phyloP scores from a whole-genome alignment of 2,329 filamentous ascomycete species.

The Aspergillus amoenus region DNA sequence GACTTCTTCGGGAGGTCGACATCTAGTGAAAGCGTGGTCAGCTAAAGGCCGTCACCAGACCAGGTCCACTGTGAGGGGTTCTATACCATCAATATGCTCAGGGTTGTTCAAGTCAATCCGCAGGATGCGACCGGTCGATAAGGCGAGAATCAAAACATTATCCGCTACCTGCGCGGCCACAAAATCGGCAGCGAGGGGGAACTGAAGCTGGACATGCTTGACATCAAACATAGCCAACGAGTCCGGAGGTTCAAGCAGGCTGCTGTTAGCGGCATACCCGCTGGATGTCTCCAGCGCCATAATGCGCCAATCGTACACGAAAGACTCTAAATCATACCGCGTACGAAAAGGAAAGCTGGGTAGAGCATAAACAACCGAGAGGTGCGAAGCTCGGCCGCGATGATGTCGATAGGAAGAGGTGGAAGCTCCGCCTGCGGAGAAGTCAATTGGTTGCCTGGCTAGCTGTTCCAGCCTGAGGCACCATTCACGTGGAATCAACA shows the following conservation, averaged over 20 bases:
- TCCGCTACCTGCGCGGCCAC: slow-evolving; percentile 96
- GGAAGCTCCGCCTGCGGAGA: slow-evolving; percentile 5
- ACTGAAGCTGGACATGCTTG: slow-evolving; percentile 87
- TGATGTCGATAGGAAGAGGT: neutral
- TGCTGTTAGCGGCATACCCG: slow-evolving; percentile 70
- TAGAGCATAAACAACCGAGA: slow-evolving; percentile 1
- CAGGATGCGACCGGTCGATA: slow-evolving; percentile 88
- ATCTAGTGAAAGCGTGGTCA: slow-evolving; percentile 55
- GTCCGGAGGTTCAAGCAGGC: slow-evolving; percentile 60
- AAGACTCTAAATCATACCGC: slow-evolving; percentile 31
- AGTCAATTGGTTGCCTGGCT: neutral
- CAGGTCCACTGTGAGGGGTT: slow-evolving; percentile 4
- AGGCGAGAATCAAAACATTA: slow-evolving; percentile 88
- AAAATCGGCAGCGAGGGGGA: slow-evolving; percentile 91
- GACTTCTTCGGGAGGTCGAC: slow-evolving; percentile 95
- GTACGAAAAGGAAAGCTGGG: slow-evolving; percentile 17
- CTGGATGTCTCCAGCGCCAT: slow-evolving; percentile 72
- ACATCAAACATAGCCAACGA: slow-evolving; percentile 87
- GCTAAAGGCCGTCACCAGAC: neutral
- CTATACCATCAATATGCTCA: slow-evolving; percentile 84
- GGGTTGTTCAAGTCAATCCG: slow-evolving; percentile 92
- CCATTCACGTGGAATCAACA: no score
- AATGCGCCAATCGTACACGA: slow-evolving; percentile 33
- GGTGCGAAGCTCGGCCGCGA: neutral
- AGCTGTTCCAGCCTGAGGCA: slow-evolving; percentile 1